Conservation (phyloP, 169 alveolate genomes). For the Miamiensis avidus region DNA sequence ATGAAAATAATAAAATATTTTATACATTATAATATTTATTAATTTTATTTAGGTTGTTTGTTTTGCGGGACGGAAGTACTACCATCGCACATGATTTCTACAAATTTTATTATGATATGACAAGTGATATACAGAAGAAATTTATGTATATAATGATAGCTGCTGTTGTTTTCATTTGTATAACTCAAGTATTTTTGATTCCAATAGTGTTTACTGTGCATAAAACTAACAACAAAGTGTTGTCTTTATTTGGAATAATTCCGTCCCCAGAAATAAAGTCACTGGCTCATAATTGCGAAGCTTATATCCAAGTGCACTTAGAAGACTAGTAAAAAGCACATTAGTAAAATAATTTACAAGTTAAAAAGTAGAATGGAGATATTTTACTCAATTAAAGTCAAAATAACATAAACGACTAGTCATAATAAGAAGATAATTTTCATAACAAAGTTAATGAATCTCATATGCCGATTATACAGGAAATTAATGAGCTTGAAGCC, state of each 20-base stretch:
- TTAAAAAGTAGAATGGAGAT: no score
- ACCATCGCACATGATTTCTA: background rate
- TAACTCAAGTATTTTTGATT: conserved; percentile 6
- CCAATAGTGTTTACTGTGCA: conserved; percentile 18
- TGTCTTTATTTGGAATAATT: conserved; percentile 27
- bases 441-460: no score
- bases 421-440: no score
- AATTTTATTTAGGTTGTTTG: background rate
- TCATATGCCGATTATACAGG: no score
- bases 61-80: background rate
- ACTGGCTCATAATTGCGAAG: background rate
- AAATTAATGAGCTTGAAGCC: no score
- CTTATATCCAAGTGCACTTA: background rate
- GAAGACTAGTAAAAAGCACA: background rate
- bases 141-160: background rate
- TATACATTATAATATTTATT: no score
- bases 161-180: background rate
- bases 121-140: background rate
- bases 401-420: no score
- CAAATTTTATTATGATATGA: background rate
- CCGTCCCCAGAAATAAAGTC: conserved; percentile 8
- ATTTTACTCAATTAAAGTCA: no score
- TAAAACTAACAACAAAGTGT: conserved; percentile 22
- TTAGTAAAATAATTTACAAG: no score
- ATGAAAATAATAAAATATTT: no score